Base-by-base conservation (phyloP, 2,329 filamentous ascomycete genomes). In the Plenodomus biglobosus region DNA sequence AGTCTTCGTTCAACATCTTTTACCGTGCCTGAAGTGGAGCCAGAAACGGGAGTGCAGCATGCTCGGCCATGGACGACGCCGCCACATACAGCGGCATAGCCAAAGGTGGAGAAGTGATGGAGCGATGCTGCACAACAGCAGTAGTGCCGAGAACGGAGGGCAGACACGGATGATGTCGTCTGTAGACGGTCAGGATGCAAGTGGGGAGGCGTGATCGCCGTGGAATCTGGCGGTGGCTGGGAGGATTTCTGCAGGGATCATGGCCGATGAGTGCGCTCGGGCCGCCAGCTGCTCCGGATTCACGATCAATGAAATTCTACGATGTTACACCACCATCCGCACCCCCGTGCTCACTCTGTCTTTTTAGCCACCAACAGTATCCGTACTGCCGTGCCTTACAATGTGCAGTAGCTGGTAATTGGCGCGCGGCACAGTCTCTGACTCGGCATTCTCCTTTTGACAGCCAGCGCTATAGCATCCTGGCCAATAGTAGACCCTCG, bases 261-360 rank as follows among this genome's bases (percentile, higher is more conserved):
- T 10, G 35, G 13, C 32, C 36, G 21, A 40, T 30, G 42, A 8
- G 30, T 40, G 36, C 42, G 52, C 51, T 32, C 50, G 48, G 59
- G 46, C 58, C 62, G 52, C 56, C 46, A 36, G 45, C 35, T 50
- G 57, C 55, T 38, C 56, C 46, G 47, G 53, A 47, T 60, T 45
- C 58, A 47, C 52, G 42, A 48, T 51, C 58, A 60, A 52, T 44
- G 58, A 62, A 64, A 64, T 64, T 66, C 66, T 66, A 69, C 65
- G 58, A 68, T 55, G 64, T 66, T 66, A 59, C 64, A 68, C 67
- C 49, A 55, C 55, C 50, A 55, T 44, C 50, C 48, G 38, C 46
- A 43, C 42, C 55, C 50, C 55, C 52, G 58, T 59, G 60, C 52
- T 55, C 52, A 42, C 35, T 49, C 55, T 48, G 4, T 36, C 32